Evolutionary conservation across 202 grass and related monocot species (phyloP).

Genomic region (Bolboschoenoplectus hybrid): DNA sequence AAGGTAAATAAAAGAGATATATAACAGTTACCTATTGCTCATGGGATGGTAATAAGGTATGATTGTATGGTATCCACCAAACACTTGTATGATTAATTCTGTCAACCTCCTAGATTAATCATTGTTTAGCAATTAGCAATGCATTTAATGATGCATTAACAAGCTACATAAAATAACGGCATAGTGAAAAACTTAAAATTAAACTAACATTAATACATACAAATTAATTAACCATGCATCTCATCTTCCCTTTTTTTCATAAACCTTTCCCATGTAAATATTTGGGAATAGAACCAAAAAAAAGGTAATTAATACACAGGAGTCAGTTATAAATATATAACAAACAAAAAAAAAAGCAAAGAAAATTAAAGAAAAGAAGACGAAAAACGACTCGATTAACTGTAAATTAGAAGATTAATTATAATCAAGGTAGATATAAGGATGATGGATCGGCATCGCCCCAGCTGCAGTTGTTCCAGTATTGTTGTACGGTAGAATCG

Average conservation of each 20-base stretch:
- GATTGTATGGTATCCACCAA: neutral
- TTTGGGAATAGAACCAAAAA: conserved; percentile 38
- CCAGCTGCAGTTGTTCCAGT: conserved; percentile 44
- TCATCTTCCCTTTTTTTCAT: conserved; percentile 22
- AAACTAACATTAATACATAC: conserved; percentile 25
- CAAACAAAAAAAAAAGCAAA: conserved; percentile 30
- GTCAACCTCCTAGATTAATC: conserved; percentile 17
- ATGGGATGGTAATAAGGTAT: neutral
- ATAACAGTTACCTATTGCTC: conserved; percentile 32
- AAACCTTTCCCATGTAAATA: conserved; percentile 39
- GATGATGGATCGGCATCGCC: conserved; percentile 27
- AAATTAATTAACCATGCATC: neutral
- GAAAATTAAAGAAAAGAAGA: neutral
- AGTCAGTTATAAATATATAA: conserved; percentile 39
- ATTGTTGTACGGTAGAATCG: conserved; percentile 17
- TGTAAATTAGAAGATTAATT: conserved; percentile 28
- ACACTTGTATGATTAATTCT: neutral
- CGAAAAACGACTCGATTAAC: conserved; percentile 16
- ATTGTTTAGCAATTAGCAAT: conserved; percentile 17
- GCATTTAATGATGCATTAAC: conserved; percentile 28
- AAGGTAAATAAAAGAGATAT: neutral
- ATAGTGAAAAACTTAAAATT: conserved; percentile 24
- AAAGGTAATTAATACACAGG: conserved; percentile 33
- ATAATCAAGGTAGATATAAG: conserved; percentile 41
- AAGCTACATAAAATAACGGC: neutral